Percentiles rank a stretch among this genome's conserved stretches.
Evolutionary conservation across 257 asterid genomes (phyloP).

Genomic region (Ajuga chamaepitys): DNA sequence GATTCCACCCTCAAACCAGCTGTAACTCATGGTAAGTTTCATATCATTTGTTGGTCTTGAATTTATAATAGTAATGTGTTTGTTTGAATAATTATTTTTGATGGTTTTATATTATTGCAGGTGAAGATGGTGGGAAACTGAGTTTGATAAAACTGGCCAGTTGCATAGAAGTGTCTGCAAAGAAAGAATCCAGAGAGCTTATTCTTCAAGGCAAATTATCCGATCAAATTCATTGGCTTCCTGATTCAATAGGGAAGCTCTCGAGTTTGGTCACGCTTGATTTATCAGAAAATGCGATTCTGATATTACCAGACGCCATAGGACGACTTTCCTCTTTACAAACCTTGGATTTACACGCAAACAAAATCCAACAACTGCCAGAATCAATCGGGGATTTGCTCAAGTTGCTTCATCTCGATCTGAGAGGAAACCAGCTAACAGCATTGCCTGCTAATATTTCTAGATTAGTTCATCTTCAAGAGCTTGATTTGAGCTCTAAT

Average conservation of each 20-base stretch:
- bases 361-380: constrained; percentile 51
- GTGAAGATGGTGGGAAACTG: constrained; percentile 51
- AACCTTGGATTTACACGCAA: constrained; percentile 53
- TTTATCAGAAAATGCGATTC: constrained; percentile 62
- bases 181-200: constrained; percentile 61
- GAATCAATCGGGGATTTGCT: constrained; percentile 62
- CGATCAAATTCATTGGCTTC: constrained; percentile 83
- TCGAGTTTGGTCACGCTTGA: constrained; percentile 51
- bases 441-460: constrained; percentile 46
- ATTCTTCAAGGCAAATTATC: constrained; percentile 49
- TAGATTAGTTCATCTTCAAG: constrained; percentile 47
- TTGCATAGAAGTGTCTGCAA: constrained; percentile 59
- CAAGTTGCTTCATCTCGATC: constrained; percentile 46
- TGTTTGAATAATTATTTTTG: background rate
- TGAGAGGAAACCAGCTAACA: constrained; percentile 58
- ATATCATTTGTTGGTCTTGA: background rate
- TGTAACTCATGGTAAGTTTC: constrained; percentile 36
- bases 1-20: constrained; percentile 49
- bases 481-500: constrained; percentile 81
- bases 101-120: constrained; percentile 30
- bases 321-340: constrained; percentile 52
- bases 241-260: constrained; percentile 86
- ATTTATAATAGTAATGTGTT: background rate
- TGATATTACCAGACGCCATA: constrained; percentile 47
- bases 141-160: constrained; percentile 70